These are phyloP conservation scores for Euphrasia confusa DNA, from an alignment of 257 asterid genomes.

Conservation along the genomic window DNA sequence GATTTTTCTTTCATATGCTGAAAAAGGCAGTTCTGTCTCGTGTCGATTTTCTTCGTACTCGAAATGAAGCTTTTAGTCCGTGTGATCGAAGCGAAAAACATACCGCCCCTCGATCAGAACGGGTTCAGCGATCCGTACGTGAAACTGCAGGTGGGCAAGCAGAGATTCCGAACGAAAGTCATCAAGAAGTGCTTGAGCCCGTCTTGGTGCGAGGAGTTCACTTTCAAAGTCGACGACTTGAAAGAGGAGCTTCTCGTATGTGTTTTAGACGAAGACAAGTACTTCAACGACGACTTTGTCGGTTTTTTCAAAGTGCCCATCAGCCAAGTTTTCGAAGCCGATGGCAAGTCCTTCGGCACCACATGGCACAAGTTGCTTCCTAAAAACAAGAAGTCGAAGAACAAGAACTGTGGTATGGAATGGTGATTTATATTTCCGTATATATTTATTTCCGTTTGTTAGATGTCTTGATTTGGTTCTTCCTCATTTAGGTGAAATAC, in stretches of 20 bases:
- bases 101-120: conserved; percentile 84
- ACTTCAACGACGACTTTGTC: conserved; percentile 82
- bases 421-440: conserved; percentile 9
- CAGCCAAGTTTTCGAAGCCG: conserved; percentile 68
- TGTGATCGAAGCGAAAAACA: conserved; percentile 72
- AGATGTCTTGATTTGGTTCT: conserved; percentile 17
- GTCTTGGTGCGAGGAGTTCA: conserved; percentile 92
- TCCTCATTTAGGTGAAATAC: conserved; percentile 66
- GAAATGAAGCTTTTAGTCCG: conserved; percentile 86
- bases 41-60: background rate
- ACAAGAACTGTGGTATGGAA: conserved; percentile 65
- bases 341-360: conserved; percentile 78
- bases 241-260: conserved; percentile 70
- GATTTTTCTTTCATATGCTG: conserved; percentile 6
- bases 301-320: conserved; percentile 74
- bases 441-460: background rate
- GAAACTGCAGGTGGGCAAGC: conserved; percentile 81
- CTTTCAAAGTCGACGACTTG: conserved; percentile 75
- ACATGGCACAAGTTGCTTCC: conserved; percentile 87
- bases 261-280: conserved; percentile 91
- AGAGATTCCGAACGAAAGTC: conserved; percentile 68
- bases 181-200: conserved; percentile 85
- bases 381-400: conserved; percentile 70
- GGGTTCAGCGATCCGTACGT: conserved; percentile 96
- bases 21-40: background rate